Conservation (phyloP, 768 basidiomycete species). For the Tephrocybe rancida region DNA sequence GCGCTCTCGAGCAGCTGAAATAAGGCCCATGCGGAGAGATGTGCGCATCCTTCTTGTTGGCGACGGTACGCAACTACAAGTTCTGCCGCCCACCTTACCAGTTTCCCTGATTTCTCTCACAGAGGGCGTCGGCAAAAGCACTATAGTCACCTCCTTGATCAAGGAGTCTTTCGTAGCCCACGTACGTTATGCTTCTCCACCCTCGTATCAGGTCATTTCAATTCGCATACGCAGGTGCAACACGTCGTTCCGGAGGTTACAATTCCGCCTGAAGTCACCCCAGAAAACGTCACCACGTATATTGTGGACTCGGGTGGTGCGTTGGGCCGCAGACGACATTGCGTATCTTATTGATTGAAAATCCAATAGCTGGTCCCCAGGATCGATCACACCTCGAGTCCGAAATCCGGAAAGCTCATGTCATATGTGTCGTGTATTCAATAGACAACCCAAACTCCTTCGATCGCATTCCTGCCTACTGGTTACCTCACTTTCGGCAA, state of each 20-base stretch:
- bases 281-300: conserved; percentile 96
- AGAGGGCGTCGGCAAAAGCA: conserved; percentile 99
- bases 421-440: conserved; percentile 96
- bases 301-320: conserved; percentile 96
- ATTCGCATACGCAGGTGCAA: conserved; percentile 66
- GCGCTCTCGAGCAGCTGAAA: conserved; percentile 10
- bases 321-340: conserved; percentile 24
- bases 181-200: conserved; percentile 42
- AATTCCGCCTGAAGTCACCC: conserved; percentile 95
- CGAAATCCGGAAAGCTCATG: conserved; percentile 96
- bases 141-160: conserved; percentile 95
- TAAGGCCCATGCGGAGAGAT: conserved; percentile 77
- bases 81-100: conserved; percentile 13
- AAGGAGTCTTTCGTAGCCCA: conserved; percentile 93
- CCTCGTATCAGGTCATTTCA: conserved; percentile 2
- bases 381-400: conserved; percentile 90
- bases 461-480: conserved; percentile 96
- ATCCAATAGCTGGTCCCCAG: conserved; percentile 70
- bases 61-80: conserved; percentile 65
- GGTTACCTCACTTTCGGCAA: conserved; percentile 94
- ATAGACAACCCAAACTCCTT: conserved; percentile 97
- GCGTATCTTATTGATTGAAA: conserved; percentile 9
- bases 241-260: conserved; percentile 96
- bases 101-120: conserved; percentile 16
- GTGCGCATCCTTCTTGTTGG: conserved; percentile 93